Base-by-base conservation (phyloP, 2,329 filamentous ascomycete genomes). In the Nakataea oryzae region DNA sequence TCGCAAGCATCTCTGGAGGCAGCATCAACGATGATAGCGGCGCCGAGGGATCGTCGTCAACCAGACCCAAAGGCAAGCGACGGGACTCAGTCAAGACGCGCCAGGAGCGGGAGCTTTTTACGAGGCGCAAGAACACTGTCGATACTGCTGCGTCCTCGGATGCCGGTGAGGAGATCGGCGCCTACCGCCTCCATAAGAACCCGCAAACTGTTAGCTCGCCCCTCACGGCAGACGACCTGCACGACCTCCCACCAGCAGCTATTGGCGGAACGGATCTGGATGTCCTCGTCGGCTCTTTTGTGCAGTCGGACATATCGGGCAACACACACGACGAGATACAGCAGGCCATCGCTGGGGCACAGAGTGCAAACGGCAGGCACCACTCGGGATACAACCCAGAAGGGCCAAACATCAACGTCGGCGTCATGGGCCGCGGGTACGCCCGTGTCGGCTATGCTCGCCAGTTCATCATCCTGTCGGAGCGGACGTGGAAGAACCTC, bases 401-500 rank as follows among this genome's bases (percentile, higher is more conserved):
- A 3, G 77, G 78, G 2, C 73, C 79, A 6, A 85, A 83, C 65
- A 76, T 81, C 55, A 76, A 80, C 65, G 71, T 74, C 29, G 82
- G 81, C 60, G 83, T 82, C 11, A 84, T 91, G 67, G 86, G 93
- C 65, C 89, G 86, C 70, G 89, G 91, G 24, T 97, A 96, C 74
- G 84, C 86, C 63, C 90, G 95, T 63, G 82, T 97, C 63, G 87
- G 93, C 58, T 87, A 93, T 67, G 69, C 83, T 11, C 82, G 88
- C 56, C 95, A 99, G 74, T 97, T 99, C 74, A 71, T 87, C 62
- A 97, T 99, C 68, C 80, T 99, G 14, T 96, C 93, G 0, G 83
- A 87, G 69, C 86, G 95, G 57, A 99, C 95, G 0, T 99, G 93
- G 93, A 92, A 90, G 71, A 99, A 99, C 71, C 81, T 99, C 8